phyloP scores from a whole-genome alignment of 495 filamentous ascomycete genomes.

The Cercophora newfieldiana region DNA sequence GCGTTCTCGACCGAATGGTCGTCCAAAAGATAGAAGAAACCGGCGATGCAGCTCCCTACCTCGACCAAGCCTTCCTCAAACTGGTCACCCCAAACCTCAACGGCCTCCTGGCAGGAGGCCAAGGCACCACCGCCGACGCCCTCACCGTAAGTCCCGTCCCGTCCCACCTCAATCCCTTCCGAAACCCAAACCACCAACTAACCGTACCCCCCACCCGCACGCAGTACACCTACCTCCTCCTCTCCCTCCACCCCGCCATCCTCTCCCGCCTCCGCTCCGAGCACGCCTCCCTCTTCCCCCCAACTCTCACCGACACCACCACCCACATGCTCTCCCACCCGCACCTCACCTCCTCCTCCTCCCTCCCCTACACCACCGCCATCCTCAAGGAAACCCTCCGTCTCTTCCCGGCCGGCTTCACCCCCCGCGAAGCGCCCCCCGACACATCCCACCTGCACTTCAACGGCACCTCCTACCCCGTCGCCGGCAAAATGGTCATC shows the following conservation, averaged over 20 bases:
- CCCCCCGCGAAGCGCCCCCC: background rate
- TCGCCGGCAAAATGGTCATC: background rate
- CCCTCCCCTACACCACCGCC: constrained; percentile 5
- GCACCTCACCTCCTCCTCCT: background rate
- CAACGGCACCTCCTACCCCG: constrained; percentile 3
- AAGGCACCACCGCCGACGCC: background rate
- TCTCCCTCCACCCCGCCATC: background rate
- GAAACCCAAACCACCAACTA: background rate
- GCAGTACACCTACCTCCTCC: constrained; percentile 6
- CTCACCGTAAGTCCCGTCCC: background rate
- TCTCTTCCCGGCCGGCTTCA: constrained; percentile 6
- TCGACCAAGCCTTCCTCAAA: background rate
- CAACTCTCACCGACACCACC: background rate
- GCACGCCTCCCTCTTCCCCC: constrained; percentile 3
- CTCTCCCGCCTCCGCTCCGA: background rate
- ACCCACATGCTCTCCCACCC: background rate
- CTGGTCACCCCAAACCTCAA: background rate
- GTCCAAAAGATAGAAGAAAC: background rate
- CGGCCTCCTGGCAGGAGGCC: constrained; percentile 1
- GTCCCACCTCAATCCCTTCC: background rate
- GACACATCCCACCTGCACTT: background rate
- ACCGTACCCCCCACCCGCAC: background rate
- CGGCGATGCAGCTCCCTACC: background rate
- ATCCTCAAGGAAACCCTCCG: constrained; percentile 12
- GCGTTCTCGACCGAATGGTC: constrained; percentile 1